A percentile compares a stretch with the other conserved stretches of the same genome.
phyloP scores from a whole-genome alignment of 2,329 filamentous ascomycete genomes.

The Aureobasidium subglaciale region DNA sequence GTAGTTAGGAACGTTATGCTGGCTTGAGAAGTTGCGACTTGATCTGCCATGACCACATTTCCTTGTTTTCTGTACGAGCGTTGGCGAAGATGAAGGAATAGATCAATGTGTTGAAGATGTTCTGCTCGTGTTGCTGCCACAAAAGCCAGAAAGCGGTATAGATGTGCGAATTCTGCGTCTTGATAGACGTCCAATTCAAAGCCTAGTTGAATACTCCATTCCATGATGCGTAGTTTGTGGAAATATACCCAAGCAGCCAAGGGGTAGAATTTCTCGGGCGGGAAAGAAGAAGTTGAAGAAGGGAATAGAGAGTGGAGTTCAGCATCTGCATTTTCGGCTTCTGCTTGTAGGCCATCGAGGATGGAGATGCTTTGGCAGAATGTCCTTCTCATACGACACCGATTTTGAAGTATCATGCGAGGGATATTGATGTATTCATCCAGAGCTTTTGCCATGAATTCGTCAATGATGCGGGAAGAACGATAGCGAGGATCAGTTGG shows the following conservation, averaged over 20 bases:
- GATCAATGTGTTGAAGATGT: constrained; percentile 60
- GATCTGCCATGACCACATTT: constrained; percentile 23
- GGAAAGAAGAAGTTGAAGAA: not conserved
- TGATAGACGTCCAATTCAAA: constrained; percentile 92
- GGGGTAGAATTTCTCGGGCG: constrained; percentile 46
- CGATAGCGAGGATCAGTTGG: constrained; percentile 66
- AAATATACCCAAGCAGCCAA: constrained; percentile 85
- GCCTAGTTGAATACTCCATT: constrained; percentile 80
- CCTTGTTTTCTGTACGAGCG: constrained; percentile 22
- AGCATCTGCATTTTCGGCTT: constrained; percentile 70
- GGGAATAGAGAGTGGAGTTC: not conserved
- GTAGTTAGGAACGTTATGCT: constrained; percentile 25
- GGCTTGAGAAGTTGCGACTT: constrained; percentile 18
- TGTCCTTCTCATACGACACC: constrained; percentile 82
- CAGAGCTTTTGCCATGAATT: constrained; percentile 48
- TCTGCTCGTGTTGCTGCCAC: constrained; percentile 18
- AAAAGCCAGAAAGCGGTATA: constrained; percentile 53
- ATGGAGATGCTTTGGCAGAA: constrained; percentile 75
- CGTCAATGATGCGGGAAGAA: constrained; percentile 67
- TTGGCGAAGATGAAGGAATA: constrained; percentile 46
- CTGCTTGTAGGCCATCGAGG: constrained; percentile 76
- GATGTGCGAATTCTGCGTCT: constrained; percentile 71
- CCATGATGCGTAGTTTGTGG: constrained; percentile 83
- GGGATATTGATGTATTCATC: constrained; percentile 74
- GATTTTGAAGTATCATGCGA: constrained; percentile 79